phyloP scores from a whole-genome alignment of 2,329 filamentous ascomycete species.

The Corinectria fuckeliana region DNA sequence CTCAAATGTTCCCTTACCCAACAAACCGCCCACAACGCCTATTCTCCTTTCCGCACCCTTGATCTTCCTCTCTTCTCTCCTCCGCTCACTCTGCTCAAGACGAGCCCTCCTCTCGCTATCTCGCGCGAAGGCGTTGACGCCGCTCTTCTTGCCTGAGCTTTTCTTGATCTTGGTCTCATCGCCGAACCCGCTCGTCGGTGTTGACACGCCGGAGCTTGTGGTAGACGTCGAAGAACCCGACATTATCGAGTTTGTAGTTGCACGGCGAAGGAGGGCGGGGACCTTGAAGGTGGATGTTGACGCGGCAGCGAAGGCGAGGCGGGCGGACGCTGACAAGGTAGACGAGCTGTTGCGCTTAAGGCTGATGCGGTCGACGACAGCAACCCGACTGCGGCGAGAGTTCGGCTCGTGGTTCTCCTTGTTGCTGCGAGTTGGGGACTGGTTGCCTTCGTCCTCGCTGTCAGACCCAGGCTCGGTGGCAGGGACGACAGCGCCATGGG shows the following conservation, averaged over 20 bases:
- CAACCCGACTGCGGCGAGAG: constrained; percentile 45
- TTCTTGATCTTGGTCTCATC: constrained; percentile 65
- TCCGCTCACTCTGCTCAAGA: constrained; percentile 62
- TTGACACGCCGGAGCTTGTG: constrained; percentile 43
- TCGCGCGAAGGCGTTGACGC: constrained; percentile 65
- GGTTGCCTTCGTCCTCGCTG: constrained; percentile 50
- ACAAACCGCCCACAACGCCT: constrained; percentile 63
- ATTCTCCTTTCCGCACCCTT: constrained; percentile 63
- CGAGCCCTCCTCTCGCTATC: constrained; percentile 64
- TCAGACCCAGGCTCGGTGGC: constrained; percentile 48
- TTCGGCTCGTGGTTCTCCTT: constrained; percentile 57
- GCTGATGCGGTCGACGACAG: constrained; percentile 75
- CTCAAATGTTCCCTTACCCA: constrained; percentile 58
- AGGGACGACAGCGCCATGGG: constrained; percentile 56
- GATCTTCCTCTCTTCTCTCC: constrained; percentile 64
- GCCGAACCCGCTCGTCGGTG: constrained; percentile 48
- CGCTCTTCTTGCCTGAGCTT: constrained; percentile 65
- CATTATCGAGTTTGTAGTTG: constrained; percentile 70
- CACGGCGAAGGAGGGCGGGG: constrained; percentile 73
- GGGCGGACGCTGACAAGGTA: constrained; percentile 40
- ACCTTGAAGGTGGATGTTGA: constrained; percentile 65
- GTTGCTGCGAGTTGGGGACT: constrained; percentile 43
- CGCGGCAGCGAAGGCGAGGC: constrained; percentile 63
- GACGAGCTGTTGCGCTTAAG: constrained; percentile 65
- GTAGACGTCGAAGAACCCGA: constrained; percentile 45